Evolutionary conservation across 1,139 yeast genomes (phyloP).

Genomic region (Protomyces gravidus): DNA sequence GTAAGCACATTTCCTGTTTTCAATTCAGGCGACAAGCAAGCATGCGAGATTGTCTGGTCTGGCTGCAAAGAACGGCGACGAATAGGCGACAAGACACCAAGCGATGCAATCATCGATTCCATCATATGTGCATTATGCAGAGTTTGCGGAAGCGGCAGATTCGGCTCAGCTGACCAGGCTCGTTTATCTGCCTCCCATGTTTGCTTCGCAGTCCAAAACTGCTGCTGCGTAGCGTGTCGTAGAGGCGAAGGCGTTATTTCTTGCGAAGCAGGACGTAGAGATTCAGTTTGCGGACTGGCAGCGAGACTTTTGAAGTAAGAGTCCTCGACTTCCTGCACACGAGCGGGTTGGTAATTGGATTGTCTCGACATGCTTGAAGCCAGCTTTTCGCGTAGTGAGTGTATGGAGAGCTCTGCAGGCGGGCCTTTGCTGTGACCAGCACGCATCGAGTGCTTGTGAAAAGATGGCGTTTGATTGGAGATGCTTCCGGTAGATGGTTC

Average conservation of each 20-base stretch:
- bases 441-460: constrained; percentile 21
- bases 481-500: neutral
- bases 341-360: neutral
- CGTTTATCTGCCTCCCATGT: neutral
- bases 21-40: neutral
- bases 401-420: neutral
- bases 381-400: neutral
- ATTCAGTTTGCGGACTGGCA: neutral
- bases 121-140: neutral
- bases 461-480: constrained; percentile 5
- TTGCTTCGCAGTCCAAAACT: constrained; percentile 17
- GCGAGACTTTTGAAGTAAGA: constrained; percentile 6
- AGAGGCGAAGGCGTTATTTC: constrained; percentile 12
- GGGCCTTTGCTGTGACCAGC: neutral
- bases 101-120: neutral
- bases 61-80: neutral
- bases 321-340: constrained; percentile 2
- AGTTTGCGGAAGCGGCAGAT: neutral
- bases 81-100: neutral
- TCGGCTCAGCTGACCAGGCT: neutral
- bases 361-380: neutral
- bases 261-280: neutral
- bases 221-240: constrained; percentile 3
- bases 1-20: no score
- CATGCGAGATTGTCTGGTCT: neutral